phyloP scores from a whole-genome alignment of 2,329 filamentous ascomycete species.

The Monilinia fructicola region DNA sequence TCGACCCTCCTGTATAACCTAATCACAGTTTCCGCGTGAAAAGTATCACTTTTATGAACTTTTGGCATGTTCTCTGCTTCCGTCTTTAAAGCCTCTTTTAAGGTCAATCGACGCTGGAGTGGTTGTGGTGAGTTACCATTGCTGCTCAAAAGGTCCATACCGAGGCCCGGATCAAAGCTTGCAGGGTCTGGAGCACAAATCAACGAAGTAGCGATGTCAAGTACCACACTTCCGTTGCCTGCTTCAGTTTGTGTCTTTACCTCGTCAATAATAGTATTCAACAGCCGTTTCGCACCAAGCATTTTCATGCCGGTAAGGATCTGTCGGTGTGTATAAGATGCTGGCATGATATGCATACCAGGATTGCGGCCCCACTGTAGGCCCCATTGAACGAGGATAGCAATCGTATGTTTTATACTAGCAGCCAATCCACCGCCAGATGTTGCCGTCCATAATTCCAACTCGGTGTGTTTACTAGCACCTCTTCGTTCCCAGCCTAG shows the following conservation, averaged over 20 bases:
- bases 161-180: conserved; percentile 35
- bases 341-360: conserved; percentile 54
- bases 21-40: conserved; percentile 37
- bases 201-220: conserved; percentile 68
- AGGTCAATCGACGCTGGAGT: conserved; percentile 37
- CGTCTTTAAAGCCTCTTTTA: conserved; percentile 38
- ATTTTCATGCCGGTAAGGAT: conserved; percentile 61
- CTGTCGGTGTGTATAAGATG: conserved; percentile 71
- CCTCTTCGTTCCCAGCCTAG: conserved; percentile 59
- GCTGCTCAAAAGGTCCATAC: conserved; percentile 25
- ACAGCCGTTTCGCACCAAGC: conserved; percentile 59
- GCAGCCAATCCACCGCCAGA: conserved; percentile 56
- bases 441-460: conserved; percentile 65
- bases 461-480: conserved; percentile 62
- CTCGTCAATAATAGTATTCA: conserved; percentile 66
- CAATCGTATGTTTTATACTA: conserved; percentile 60
- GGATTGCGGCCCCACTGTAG: conserved; percentile 46
- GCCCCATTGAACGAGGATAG: conserved; percentile 66
- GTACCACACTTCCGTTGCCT: conserved; percentile 59
- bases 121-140: conserved; percentile 16
- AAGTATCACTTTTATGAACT: conserved; percentile 33
- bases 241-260: conserved; percentile 60
- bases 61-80: conserved; percentile 37
- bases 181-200: conserved; percentile 63
- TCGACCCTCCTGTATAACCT: conserved; percentile 40